These are phyloP conservation scores for Corymbia maculata DNA, from an alignment of 345 rosid species.

Conservation along the genomic window DNA sequence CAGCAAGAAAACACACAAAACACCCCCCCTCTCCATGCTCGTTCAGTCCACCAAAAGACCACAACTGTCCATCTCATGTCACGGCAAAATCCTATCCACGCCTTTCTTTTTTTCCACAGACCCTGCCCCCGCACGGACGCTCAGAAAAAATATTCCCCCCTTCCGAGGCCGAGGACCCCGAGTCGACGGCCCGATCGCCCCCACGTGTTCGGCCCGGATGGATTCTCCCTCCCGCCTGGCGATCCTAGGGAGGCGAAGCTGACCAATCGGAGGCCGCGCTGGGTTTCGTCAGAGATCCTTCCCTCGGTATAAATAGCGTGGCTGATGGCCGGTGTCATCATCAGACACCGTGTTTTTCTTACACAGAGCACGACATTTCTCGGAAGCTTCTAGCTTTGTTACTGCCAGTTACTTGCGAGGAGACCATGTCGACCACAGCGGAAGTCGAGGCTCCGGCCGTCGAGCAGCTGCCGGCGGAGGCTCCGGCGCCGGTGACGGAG, in stretches of 20 bases:
- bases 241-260: slow-evolving; percentile 4
- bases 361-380: background rate
- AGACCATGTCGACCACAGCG: slow-evolving; percentile 12
- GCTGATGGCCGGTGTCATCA: background rate
- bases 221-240: slow-evolving; percentile 16
- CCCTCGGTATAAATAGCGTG: slow-evolving; percentile 14
- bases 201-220: slow-evolving; percentile 45
- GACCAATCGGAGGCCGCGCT: slow-evolving; percentile 11
- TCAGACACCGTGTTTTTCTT: background rate
- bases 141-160: background rate
- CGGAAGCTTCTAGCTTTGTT: background rate
- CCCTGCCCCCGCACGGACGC: background rate
- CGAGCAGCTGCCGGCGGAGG: background rate
- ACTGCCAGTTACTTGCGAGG: background rate
- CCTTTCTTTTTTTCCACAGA: background rate
- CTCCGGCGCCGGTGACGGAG: slow-evolving; percentile 1
- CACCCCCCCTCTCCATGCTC: no score
- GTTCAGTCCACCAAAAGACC: background rate
- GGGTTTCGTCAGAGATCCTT: background rate
- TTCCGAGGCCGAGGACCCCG: background rate
- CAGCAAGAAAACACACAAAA: slow-evolving; percentile 56
- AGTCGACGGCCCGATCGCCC: background rate
- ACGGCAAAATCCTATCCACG: background rate
- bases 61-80: background rate
- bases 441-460: slow-evolving; percentile 13